phyloP scores from a whole-genome alignment of 441 rosid genomes.

The Erodium texanum region DNA sequence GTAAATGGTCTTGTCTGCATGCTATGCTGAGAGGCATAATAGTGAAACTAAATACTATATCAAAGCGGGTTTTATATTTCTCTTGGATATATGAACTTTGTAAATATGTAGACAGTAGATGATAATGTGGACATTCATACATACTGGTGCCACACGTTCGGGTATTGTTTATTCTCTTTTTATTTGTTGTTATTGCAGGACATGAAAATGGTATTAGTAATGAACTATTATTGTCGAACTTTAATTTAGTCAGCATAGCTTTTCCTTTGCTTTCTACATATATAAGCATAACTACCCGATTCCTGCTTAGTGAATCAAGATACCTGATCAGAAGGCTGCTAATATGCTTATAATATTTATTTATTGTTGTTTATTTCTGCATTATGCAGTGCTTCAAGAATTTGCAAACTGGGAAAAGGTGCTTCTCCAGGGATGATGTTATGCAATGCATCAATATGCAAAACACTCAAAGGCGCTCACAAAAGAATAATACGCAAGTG shows the following conservation, averaged over 20 bases:
- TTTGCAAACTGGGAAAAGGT: conserved; percentile 34
- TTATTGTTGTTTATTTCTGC: background rate
- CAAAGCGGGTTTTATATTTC: background rate
- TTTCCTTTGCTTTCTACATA: background rate
- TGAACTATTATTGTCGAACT: background rate
- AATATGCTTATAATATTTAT: background rate
- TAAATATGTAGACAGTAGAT: background rate
- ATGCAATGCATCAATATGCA: conserved; percentile 22
- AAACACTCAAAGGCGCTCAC: conserved; percentile 18
- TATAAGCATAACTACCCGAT: background rate
- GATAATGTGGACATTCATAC: background rate
- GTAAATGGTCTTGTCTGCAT: background rate
- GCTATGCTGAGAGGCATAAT: background rate
- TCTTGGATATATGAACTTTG: background rate
- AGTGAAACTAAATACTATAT: background rate
- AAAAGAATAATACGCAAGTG: conserved; percentile 22
- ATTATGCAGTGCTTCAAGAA: conserved; percentile 39
- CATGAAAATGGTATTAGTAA: too few species aligned
- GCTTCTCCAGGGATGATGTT: conserved; percentile 42
- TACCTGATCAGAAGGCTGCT: background rate
- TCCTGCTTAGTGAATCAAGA: background rate
- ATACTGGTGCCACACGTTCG: background rate
- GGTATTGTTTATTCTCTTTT: background rate
- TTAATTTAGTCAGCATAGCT: background rate
- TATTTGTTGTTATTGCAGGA: background rate